phyloP scores from a whole-genome alignment of 1,139 yeast species.

The Spathaspora sp. region DNA sequence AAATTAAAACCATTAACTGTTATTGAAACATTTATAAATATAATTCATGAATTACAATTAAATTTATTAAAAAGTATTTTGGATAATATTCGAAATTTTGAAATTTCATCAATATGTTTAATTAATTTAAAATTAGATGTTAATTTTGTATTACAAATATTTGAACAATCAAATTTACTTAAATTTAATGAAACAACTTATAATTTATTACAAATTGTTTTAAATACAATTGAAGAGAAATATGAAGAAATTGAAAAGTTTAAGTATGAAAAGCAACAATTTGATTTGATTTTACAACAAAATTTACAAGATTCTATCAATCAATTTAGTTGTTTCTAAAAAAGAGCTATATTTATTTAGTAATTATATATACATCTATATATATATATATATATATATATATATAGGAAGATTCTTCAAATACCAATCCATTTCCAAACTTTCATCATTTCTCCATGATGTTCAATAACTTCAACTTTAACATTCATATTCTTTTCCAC shows the following conservation, averaged over 20 bases:
- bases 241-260: constrained; percentile 16
- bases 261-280: constrained; percentile 24
- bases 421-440: constrained; percentile 87
- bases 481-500: constrained; percentile 72
- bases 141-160: constrained; percentile 41
- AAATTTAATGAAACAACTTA: constrained; percentile 38
- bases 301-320: constrained; percentile 32
- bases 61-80: constrained; percentile 35
- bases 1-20: constrained; percentile 45
- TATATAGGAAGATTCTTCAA: no score
- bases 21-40: constrained; percentile 33
- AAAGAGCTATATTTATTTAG: no score
- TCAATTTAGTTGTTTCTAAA: constrained; percentile 30
- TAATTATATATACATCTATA: no score
- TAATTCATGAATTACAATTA: constrained; percentile 42
- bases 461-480: constrained; percentile 58
- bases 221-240: constrained; percentile 32
- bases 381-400: no score
- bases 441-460: constrained; percentile 83
- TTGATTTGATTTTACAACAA: constrained; percentile 29
- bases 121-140: constrained; percentile 37
- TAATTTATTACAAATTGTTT: constrained; percentile 34
- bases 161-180: constrained; percentile 36
- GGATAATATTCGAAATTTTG: constrained; percentile 29
- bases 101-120: constrained; percentile 15